Evolutionary conservation across 2,329 filamentous ascomycete species (phyloP).

Genomic region (Diplodia scrobiculata): DNA sequence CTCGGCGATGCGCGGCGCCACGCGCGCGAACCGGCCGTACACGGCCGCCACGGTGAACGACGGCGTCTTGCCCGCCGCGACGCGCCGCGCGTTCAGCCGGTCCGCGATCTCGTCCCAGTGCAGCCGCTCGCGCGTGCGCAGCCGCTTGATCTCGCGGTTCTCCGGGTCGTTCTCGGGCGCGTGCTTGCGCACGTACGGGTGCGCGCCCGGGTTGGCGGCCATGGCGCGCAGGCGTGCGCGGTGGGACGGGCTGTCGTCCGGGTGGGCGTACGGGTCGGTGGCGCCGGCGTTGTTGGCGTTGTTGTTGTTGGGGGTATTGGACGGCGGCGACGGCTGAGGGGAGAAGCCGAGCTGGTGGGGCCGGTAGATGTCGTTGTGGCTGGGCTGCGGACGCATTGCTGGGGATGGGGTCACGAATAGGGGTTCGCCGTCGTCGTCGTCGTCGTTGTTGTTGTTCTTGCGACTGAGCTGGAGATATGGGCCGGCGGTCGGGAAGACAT

Average conservation of each 20-base stretch:
- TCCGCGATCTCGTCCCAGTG: conserved; percentile 29
- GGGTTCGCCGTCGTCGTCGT: neutral
- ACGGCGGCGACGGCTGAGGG: no score
- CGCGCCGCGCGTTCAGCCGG: conserved; percentile 13
- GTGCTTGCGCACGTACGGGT: conserved; percentile 3
- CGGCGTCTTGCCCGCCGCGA: conserved; percentile 7
- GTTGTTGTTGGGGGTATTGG: neutral
- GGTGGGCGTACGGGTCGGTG: neutral
- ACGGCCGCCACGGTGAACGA: conserved; percentile 39
- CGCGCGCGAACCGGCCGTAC: conserved; percentile 45
- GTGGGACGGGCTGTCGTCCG: neutral
- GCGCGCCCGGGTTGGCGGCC: neutral
- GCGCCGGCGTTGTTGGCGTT: neutral
- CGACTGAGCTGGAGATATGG: neutral
- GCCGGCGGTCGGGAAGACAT: neutral
- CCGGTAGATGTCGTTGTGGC: neutral
- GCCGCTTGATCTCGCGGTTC: conserved; percentile 39
- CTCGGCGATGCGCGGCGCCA: conserved; percentile 36
- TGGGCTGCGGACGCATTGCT: neutral
- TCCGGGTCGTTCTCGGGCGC: conserved; percentile 37
- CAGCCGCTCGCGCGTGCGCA: conserved; percentile 35
- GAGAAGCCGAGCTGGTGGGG: no score
- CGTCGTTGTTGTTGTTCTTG: neutral
- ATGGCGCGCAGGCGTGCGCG: conserved; percentile 2
- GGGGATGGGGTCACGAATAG: neutral